Percentiles rank a stretch among this genome's conserved stretches.
Conservation (phyloP, 2,329 filamentous ascomycete species). For the Monosporascus sp. region DNA sequence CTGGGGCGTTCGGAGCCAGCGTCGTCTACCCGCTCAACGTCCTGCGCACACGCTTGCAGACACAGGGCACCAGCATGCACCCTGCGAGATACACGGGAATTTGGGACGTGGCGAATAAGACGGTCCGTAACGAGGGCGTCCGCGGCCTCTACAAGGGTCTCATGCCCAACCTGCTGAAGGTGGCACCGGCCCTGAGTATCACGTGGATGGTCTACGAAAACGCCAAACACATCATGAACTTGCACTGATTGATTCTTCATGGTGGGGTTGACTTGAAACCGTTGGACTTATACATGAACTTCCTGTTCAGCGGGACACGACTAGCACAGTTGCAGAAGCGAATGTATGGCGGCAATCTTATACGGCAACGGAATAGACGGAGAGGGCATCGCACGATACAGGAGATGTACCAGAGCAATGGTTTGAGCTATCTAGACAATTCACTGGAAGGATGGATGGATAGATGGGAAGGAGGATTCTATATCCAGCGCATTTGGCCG, state of each 20-base stretch:
- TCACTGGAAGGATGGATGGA: not conserved
- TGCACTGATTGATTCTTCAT: conserved; percentile 32
- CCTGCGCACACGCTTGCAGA: conserved; percentile 84
- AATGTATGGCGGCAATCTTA: no score
- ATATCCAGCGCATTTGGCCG: not conserved
- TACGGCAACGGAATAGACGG: no score
- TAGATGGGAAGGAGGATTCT: not conserved
- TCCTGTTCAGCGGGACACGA: no score
- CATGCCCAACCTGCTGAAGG: conserved; percentile 92
- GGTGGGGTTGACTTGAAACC: not conserved
- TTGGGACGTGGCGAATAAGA: conserved; percentile 80
- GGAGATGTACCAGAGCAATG: no score
- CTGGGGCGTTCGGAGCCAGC: conserved; percentile 86
- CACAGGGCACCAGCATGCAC: conserved; percentile 89
- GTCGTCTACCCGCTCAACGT: conserved; percentile 94
- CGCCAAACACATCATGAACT: conserved; percentile 64
- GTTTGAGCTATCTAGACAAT: not conserved
- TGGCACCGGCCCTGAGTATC: conserved; percentile 92
- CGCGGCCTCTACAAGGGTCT: conserved; percentile 90
- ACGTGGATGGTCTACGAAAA: conserved; percentile 93
- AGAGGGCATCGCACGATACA: no score
- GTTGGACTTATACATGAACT: no score
- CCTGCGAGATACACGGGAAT: conserved; percentile 87
- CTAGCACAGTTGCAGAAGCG: no score
- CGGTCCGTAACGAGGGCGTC: conserved; percentile 74